phyloP scores from a whole-genome alignment of 768 basidiomycete species.

The Cyathus striatus region DNA sequence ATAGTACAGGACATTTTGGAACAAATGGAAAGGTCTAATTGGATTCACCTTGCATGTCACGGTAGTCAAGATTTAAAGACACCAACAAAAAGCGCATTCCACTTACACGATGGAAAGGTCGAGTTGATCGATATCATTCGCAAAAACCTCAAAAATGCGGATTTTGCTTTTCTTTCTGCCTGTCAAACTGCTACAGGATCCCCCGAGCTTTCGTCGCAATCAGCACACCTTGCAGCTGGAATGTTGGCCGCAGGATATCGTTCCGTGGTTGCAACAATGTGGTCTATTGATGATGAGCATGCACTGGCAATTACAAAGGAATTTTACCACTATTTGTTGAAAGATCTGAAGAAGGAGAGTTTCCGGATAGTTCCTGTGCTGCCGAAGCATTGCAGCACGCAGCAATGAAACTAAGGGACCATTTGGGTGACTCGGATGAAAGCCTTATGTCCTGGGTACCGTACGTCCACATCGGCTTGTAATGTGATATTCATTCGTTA shows the following conservation, averaged over 20 bases:
- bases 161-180: background rate
- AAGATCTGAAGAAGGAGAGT: background rate
- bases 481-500: no score
- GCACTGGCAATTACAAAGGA: conserved; percentile 1
- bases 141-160: background rate
- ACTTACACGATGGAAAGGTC: background rate
- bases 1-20: background rate
- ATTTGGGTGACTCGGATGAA: background rate
- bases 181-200: background rate
- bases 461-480: background rate
- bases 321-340: background rate
- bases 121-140: background rate
- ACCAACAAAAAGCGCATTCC: background rate
- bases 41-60: background rate
- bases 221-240: conserved; percentile 8
- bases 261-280: conserved; percentile 9
- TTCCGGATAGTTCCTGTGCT: background rate
- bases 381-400: background rate
- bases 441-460: background rate
- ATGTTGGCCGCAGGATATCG: conserved; percentile 9
- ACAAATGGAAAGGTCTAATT: background rate
- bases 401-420: background rate
- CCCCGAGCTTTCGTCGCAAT: conserved; percentile 4
- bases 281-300: conserved; percentile 7
- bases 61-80: background rate